Evolutionary conservation across 2,329 filamentous ascomycete genomes (phyloP).

Genomic region (Zymoseptoria pseudotritici): DNA sequence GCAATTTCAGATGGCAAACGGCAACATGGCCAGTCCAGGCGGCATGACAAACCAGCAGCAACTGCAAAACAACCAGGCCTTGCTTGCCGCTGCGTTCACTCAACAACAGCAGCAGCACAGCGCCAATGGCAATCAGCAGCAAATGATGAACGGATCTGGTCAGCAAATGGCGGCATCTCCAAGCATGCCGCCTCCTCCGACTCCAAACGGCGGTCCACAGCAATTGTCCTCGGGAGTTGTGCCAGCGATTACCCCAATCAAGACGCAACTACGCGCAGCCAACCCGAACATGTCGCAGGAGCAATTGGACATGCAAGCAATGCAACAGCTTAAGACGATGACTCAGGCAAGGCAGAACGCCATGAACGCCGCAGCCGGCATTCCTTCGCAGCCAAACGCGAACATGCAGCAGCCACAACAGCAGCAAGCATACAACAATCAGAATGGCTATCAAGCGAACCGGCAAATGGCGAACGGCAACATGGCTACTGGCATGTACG

Average conservation of each 20-base stretch:
- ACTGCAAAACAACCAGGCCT: slow-evolving; percentile 26
- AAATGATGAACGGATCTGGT: slow-evolving; percentile 14
- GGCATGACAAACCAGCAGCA: slow-evolving; percentile 29
- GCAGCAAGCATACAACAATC: slow-evolving; percentile 21
- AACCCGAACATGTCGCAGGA: slow-evolving; percentile 48
- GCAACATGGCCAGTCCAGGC: slow-evolving; percentile 24
- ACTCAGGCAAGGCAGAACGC: slow-evolving; percentile 31
- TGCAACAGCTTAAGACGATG: slow-evolving; percentile 41
- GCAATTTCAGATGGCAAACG: slow-evolving; percentile 24
- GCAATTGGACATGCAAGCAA: slow-evolving; percentile 47
- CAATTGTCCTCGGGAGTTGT: slow-evolving; percentile 47
- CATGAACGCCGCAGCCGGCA: slow-evolving; percentile 32
- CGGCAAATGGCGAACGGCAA: slow-evolving; percentile 14
- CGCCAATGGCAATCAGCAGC: slow-evolving; percentile 10
- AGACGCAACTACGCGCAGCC: slow-evolving; percentile 44
- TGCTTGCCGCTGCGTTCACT: slow-evolving; percentile 24
- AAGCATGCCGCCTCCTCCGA: slow-evolving; percentile 32
- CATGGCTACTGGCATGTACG: slow-evolving; percentile 7
- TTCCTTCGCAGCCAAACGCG: slow-evolving; percentile 12
- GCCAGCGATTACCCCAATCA: slow-evolving; percentile 48
- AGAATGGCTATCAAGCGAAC: slow-evolving; percentile 21
- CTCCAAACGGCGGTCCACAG: slow-evolving; percentile 32
- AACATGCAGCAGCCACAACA: slow-evolving; percentile 11
- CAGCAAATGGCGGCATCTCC: slow-evolving; percentile 28
- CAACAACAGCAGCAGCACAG: slow-evolving; percentile 14